Base-by-base conservation (phyloP, 164 flowering plant species). In the Cinnamomum micranthum region DNA sequence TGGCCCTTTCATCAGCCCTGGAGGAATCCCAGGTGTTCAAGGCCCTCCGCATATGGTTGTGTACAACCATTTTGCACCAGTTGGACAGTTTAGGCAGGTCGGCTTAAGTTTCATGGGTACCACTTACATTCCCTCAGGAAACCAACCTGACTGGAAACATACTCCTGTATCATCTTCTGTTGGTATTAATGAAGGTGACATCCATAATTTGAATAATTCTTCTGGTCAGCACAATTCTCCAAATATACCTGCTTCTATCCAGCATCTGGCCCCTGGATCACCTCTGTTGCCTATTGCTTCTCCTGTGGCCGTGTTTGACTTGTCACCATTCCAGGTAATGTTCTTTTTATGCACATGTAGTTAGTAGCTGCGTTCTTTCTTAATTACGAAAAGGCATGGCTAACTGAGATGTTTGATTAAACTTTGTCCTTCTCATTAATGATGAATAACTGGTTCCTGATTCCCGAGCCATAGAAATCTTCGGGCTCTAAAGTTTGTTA, bases 71-170 rank as follows among this genome's bases (percentile, higher is more conserved):
- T 94, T 88, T 83, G 88, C 94, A 50, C 97, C 94, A 50, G 94
- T 94, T 63, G 96, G 93, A 66, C 97, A 88, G 76, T 92, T 85
- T 84, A 93, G 97, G 71, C 97, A 91, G 80, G 89, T 92, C 67
- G 98, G 97, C 65, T 82, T 92, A 80, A 94, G 96, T 83, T 91
- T 89, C 79, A 90, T 92, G 98, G 98, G 98, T 66, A 75, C 97
- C 27, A 87, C 97, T 1, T 94, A 89, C 71, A 85, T 94, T 59
- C 92, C 98, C 10, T 90, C 96, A 71, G 96, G 92, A 64, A 94
- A 94, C 78, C 97, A 88, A 62, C 88, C 95, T 73, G 96, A 94
- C 76, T 51, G 17, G 99, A 93, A 93, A 82, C 93, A 90, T 78
- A 84, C 80, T 68, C 87, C 97, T 1, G 73, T 82, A 28, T 86